Evolutionary conservation across 352 stramenopile species (phyloP).

Genomic region (Blastocystis sp.): DNA sequence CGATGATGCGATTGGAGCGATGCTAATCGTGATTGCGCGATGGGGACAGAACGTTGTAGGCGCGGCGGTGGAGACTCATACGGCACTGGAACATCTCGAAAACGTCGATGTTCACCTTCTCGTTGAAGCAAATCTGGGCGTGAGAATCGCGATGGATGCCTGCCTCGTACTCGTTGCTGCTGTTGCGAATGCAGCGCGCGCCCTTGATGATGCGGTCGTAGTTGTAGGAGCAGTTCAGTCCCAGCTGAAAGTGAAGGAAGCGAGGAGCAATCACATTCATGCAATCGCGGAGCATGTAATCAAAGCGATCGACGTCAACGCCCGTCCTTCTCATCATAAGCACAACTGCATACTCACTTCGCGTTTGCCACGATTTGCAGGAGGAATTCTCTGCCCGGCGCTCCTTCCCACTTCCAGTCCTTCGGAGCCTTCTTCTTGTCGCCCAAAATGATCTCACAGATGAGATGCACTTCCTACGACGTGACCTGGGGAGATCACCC

Average conservation of each 20-base stretch:
- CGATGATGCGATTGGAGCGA: slow-evolving; percentile 43
- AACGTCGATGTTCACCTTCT: slow-evolving; percentile 57
- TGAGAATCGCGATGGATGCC: neutral
- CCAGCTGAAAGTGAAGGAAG: neutral
- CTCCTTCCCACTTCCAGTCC: slow-evolving; percentile 38
- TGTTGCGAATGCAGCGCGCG: slow-evolving; percentile 25
- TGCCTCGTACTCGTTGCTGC: slow-evolving; percentile 12
- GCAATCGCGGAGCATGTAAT: slow-evolving; percentile 68
- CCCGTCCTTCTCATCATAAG: slow-evolving; percentile 30
- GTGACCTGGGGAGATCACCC: neutral
- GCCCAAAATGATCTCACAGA: slow-evolving; percentile 67
- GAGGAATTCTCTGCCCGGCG: slow-evolving; percentile 48
- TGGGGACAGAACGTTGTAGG: slow-evolving; percentile 16
- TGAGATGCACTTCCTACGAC: slow-evolving; percentile 50
- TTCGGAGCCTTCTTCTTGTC: slow-evolving; percentile 13
- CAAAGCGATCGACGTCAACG: slow-evolving; percentile 67
- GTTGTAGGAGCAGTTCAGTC: slow-evolving; percentile 60
- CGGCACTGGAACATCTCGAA: slow-evolving; percentile 65
- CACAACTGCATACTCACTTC: neutral
- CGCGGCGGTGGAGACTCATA: slow-evolving; percentile 45
- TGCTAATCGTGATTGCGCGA: slow-evolving; percentile 4
- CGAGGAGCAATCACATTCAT: slow-evolving; percentile 7
- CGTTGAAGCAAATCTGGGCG: slow-evolving; percentile 61
- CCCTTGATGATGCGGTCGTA: slow-evolving; percentile 58
- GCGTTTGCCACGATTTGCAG: slow-evolving; percentile 68